These are phyloP conservation scores for Persicaria tinctoria DNA, from an alignment of 148 eudicot species.

Conservation along the genomic window DNA sequence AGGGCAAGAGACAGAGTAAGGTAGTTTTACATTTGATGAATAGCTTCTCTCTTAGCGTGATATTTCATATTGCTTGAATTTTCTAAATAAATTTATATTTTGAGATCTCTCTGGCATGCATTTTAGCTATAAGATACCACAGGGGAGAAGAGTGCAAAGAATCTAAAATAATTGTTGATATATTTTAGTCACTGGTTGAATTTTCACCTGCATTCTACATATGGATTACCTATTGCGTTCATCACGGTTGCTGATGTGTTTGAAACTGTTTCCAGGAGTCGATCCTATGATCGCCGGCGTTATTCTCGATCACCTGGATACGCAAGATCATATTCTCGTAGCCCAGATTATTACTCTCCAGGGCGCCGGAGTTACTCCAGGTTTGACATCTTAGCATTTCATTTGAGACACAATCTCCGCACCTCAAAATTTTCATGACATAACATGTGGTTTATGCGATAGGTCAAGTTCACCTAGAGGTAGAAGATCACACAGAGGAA, in stretches of 20 bases:
- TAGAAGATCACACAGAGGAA: constrained; percentile 51
- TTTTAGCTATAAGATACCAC: background rate
- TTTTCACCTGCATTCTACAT: background rate
- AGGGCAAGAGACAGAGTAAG: constrained; percentile 58
- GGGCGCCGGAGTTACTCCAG: constrained; percentile 49
- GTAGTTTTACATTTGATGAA: constrained; percentile 19
- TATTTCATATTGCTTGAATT: background rate
- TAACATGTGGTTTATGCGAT: constrained; percentile 11
- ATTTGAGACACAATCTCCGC: background rate
- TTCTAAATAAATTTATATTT: background rate
- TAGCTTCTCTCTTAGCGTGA: background rate
- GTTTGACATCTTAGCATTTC: constrained; percentile 16
- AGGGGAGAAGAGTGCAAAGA: constrained; percentile 1
- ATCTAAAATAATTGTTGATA: background rate
- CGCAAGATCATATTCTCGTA: constrained; percentile 40
- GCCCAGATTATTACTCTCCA: constrained; percentile 46
- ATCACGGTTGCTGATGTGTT: background rate
- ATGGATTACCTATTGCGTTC: background rate
- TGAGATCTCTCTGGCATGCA: background rate
- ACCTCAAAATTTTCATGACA: background rate
- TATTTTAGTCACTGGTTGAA: background rate
- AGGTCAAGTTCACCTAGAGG: constrained; percentile 72
- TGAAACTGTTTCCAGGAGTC: constrained; percentile 26
- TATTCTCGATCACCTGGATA: constrained; percentile 44
- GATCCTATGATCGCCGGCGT: constrained; percentile 38